A percentile compares a stretch with the other conserved stretches of the same genome.
Conservation (phyloP, 176 grass and related monocot genomes). For the Canna indica region DNA sequence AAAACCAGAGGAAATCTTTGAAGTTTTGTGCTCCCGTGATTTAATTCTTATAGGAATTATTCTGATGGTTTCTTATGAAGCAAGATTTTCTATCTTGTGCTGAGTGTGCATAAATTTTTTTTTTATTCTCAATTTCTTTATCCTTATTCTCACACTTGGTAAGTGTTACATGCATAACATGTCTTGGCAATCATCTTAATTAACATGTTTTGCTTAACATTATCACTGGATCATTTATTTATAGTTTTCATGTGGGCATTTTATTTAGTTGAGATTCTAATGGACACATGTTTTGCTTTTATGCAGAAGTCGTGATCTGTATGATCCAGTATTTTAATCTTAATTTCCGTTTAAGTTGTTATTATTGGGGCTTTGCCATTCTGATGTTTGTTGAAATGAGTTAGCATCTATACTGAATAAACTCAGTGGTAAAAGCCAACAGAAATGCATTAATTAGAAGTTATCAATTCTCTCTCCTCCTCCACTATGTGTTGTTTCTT, state of each 20-base stretch:
- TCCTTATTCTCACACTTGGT: neutral
- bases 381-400: slow-evolving; percentile 8
- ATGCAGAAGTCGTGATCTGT: slow-evolving; percentile 10
- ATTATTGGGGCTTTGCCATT: neutral
- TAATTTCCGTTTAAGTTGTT: neutral
- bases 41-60: too few species aligned
- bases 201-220: too few species aligned
- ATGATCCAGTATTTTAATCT: neutral
- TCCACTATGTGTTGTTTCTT: slow-evolving; percentile 58
- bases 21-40: too few species aligned
- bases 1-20: too few species aligned
- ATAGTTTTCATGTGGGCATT: neutral
- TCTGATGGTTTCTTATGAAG: too few species aligned
- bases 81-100: too few species aligned
- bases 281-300: neutral
- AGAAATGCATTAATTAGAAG: slow-evolving; percentile 42
- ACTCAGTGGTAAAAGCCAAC: slow-evolving; percentile 28
- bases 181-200: neutral
- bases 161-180: neutral
- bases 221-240: neutral
- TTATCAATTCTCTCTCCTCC: slow-evolving; percentile 49
- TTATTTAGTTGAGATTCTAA: neutral
- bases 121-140: too few species aligned
- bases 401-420: slow-evolving; percentile 2
- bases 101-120: too few species aligned